A percentile compares a stretch with the other conserved stretches of the same genome.
These are phyloP conservation scores for Cyclotella choctawhatcheeana DNA, from an alignment of 108 stramenopile genomes.

Conservation along the genomic window DNA sequence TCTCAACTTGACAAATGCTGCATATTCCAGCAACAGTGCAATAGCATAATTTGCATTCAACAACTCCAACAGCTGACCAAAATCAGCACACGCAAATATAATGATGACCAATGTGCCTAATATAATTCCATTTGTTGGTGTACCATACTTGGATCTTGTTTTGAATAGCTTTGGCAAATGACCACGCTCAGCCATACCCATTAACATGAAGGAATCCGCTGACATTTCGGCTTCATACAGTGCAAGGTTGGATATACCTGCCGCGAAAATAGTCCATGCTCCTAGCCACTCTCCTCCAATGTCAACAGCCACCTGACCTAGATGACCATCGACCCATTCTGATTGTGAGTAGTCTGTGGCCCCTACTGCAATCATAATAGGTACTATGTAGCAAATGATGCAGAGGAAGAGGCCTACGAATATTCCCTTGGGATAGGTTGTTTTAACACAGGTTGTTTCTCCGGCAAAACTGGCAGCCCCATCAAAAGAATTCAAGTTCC, in stretches of 20 bases:
- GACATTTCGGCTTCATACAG: constrained; percentile 95
- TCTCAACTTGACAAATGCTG: constrained; percentile 93
- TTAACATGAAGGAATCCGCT: constrained; percentile 88
- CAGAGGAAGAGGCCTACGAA: constrained; percentile 61
- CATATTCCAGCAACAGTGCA: constrained; percentile 90
- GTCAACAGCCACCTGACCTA: constrained; percentile 78
- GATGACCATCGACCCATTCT: constrained; percentile 90
- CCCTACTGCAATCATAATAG: constrained; percentile 75
- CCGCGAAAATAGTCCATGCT: constrained; percentile 91
- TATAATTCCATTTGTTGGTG: constrained; percentile 19
- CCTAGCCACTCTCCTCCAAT: constrained; percentile 91
- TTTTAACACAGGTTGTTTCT: constrained; percentile 83
- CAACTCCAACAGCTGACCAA: constrained; percentile 69
- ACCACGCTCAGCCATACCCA: constrained; percentile 83
- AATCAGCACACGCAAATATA: constrained; percentile 19
- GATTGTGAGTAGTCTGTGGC: constrained; percentile 63
- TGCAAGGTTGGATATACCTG: constrained; percentile 89
- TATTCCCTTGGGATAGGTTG: constrained; percentile 82
- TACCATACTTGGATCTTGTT: constrained; percentile 68
- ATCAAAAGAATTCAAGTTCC: constrained; percentile 96
- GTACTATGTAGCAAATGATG: constrained; percentile 75
- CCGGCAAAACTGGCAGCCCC: constrained; percentile 84
- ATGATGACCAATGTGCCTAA: constrained; percentile 19
- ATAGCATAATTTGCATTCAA: constrained; percentile 90
- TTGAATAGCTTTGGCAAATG: constrained; percentile 82